Evolutionary conservation across 1,284 basidiomycete species (phyloP).

Genomic region (Moniliophthora roreri): DNA sequence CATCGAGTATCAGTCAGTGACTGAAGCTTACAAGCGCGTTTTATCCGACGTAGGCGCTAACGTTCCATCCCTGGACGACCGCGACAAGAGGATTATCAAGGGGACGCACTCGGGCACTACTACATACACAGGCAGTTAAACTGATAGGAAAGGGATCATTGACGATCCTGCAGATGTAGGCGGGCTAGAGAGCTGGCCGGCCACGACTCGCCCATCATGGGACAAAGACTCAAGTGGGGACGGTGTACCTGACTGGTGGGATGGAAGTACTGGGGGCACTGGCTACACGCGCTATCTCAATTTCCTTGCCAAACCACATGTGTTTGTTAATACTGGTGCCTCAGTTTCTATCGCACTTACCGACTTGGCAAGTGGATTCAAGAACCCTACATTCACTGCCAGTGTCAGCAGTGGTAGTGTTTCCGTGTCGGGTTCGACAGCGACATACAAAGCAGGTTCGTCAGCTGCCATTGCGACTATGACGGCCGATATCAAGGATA

Average conservation of each 20-base stretch:
- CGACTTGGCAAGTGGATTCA: no score
- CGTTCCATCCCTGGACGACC: slow-evolving; percentile 6
- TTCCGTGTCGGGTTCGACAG: no score
- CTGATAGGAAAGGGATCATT: slow-evolving; percentile 6
- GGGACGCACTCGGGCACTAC: slow-evolving; percentile 6
- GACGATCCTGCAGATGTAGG: slow-evolving; percentile 5
- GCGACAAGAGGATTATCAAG: slow-evolving; percentile 10
- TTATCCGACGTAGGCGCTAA: slow-evolving; percentile 8
- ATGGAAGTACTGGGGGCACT: slow-evolving; percentile 8
- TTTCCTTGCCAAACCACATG: slow-evolving; percentile 9
- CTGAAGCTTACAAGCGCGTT: slow-evolving; percentile 7
- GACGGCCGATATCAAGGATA: no score
- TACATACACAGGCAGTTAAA: slow-evolving; percentile 5
- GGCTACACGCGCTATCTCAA: slow-evolving; percentile 11
- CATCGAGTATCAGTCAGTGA: slow-evolving; percentile 5
- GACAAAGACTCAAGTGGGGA: slow-evolving; percentile 6
- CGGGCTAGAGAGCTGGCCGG: slow-evolving; percentile 6
- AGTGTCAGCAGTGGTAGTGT: no score
- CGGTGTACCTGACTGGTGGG: slow-evolving; percentile 13
- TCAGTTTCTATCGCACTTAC: no score
- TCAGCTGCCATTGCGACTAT: no score
- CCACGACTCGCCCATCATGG: not conserved
- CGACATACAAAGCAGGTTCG: no score
- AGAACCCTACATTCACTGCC: no score
- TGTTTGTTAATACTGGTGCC: no score